Evolutionary conservation across 257 asterid genomes (phyloP).

Genomic region (Nyctanthes arbortristis): DNA sequence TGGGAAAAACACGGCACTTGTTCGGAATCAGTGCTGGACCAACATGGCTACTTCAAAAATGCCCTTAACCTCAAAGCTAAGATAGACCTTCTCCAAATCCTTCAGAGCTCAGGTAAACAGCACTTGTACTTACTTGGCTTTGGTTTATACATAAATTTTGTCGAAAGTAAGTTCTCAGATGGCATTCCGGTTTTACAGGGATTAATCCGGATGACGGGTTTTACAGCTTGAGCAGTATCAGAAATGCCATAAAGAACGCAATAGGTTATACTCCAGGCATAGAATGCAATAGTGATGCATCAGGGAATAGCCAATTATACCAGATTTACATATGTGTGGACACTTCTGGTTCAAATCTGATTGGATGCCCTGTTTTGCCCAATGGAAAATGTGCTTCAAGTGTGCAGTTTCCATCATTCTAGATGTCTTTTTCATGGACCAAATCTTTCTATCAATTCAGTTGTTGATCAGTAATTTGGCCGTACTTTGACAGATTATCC

Average conservation of each 20-base stretch:
- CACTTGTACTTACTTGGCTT: not conserved
- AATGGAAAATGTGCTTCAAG: conserved; percentile 49
- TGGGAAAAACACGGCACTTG: conserved; percentile 91
- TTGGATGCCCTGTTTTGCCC: conserved; percentile 62
- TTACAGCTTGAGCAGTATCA: conserved; percentile 50
- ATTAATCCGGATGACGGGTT: conserved; percentile 53
- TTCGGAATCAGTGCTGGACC: conserved; percentile 51
- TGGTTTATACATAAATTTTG: too few species aligned
- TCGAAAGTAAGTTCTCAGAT: not conserved
- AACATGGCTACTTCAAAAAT: conserved; percentile 55
- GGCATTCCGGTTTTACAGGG: conserved; percentile 26
- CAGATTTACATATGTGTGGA: conserved; percentile 61
- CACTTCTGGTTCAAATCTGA: conserved; percentile 42
- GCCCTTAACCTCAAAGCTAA: conserved; percentile 59
- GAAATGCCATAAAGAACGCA: conserved; percentile 34
- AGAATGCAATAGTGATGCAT: conserved; percentile 54
- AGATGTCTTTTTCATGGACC: not conserved
- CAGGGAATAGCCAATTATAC: conserved; percentile 59
- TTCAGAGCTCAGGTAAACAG: conserved; percentile 52
- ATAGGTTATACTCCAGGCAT: conserved; percentile 53
- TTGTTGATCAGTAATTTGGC: not conserved
- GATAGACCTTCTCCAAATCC: conserved; percentile 54
- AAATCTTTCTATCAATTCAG: not conserved
- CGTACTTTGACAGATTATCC: not conserved
- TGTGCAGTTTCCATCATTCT: conserved; percentile 61